Conservation (phyloP, 2,329 filamentous ascomycete genomes). For the Colletotrichum sp. region DNA sequence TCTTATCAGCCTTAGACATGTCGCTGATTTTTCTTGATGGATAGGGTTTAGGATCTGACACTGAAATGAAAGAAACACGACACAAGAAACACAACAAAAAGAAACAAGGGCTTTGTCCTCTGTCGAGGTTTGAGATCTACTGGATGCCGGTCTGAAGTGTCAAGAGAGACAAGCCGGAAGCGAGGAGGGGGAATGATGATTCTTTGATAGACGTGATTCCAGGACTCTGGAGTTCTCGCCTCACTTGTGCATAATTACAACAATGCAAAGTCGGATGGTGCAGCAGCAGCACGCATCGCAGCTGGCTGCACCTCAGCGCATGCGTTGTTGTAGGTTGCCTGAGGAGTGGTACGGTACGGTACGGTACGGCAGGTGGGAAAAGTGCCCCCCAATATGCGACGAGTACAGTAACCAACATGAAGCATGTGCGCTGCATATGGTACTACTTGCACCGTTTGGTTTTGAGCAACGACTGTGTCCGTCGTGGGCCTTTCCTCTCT, state of each 20-base stretch:
- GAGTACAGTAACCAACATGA: not conserved
- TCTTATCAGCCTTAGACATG: not conserved
- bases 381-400: not conserved
- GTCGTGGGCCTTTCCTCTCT: not conserved
- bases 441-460: not conserved
- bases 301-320: not conserved
- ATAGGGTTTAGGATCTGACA: conserved; percentile 3
- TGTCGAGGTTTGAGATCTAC: not conserved
- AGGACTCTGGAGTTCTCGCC: not conserved
- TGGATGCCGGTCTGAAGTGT: not conserved
- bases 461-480: not conserved
- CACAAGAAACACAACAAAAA: not conserved
- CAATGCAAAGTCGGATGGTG: not conserved
- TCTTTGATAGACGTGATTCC: not conserved
- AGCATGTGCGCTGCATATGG: not conserved
- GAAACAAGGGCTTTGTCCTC: not conserved
- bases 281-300: not conserved
- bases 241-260: not conserved
- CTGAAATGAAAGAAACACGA: not conserved
- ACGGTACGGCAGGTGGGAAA: not conserved
- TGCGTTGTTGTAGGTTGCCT: not conserved
- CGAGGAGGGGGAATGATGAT: not conserved
- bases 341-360: not conserved
- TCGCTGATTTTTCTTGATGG: not conserved
- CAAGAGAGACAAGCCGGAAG: not conserved